Evolutionary conservation across 139 green algal genomes (phyloP), one percentile per base, ranked within the genome.

Genomic region (Diplosphaera chodatii): DNA sequence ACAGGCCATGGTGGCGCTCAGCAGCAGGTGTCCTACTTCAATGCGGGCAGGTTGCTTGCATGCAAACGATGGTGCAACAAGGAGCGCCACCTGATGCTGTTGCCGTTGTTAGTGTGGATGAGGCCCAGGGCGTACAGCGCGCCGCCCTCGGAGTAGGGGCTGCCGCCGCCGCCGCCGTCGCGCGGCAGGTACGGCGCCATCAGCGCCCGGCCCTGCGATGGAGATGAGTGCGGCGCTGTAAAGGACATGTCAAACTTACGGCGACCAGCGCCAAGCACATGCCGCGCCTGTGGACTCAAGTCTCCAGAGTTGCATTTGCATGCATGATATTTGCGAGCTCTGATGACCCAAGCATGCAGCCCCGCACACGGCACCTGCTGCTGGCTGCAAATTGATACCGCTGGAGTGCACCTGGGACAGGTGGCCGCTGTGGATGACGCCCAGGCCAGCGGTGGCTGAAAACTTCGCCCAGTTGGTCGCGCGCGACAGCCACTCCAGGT

Each of bases 391-490:
- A 25, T 40, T 10, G 27, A 25, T 33, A n/a, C 20, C 2, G 5
- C 2, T 55, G 3, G 62, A 21, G 64, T 63, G 70, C 30, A 77
- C 88, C 73, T 92, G 85, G 63, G 78, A 73, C 68, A 98, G 77
- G 78, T 98, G 93, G 25, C 95, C 95, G 10, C 78, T 85, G 84
- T 99, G 95, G 71, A 99, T 99, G 40, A 97, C 92, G 1, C 95
- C 95, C 33, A 99, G 87, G 0, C 92, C 93, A 32, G 95, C 95
- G 10, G 95, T 99, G n/a, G 96, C 95, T 34, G 74, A 88, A 82
- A 99, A 98, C 80, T 98, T 98, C 70, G 94, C 91, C 95, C 95
- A 99, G 89, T 99, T 99, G 72, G 95, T 99, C 20, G 95, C 92
- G 41, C 89, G 85, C 25, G 78, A 84, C 70, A 99, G 86, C 95